A percentile compares a stretch with the other conserved stretches of the same genome.
Conservation (phyloP, 495 filamentous ascomycete species). For the Lasiosphaeris hirsuta region DNA sequence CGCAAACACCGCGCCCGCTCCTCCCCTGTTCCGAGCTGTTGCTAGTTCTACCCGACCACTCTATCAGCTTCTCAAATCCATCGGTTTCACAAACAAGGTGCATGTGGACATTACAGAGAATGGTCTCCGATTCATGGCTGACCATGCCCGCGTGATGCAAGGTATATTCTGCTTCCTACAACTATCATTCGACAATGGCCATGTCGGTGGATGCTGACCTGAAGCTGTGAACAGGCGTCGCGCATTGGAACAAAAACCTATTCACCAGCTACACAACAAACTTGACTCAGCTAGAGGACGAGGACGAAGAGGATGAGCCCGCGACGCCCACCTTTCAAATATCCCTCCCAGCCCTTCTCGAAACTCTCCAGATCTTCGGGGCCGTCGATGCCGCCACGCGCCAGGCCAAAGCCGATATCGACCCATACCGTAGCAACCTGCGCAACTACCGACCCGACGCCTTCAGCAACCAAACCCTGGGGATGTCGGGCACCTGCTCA, state of each 20-base stretch:
- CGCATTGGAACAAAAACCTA: slow-evolving; percentile 68
- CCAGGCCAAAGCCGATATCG: slow-evolving; percentile 50
- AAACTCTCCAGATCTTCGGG: slow-evolving; percentile 92
- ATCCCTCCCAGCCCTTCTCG: slow-evolving; percentile 80
- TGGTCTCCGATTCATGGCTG: slow-evolving; percentile 80
- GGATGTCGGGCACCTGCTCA: slow-evolving; percentile 77
- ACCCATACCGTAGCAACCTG: slow-evolving; percentile 51
- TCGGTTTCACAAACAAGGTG: slow-evolving; percentile 74
- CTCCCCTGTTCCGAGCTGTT: slow-evolving; percentile 73
- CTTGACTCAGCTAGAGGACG: slow-evolving; percentile 27
- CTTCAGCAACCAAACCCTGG: slow-evolving; percentile 72
- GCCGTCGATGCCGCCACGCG: slow-evolving; percentile 61
- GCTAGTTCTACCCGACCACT: slow-evolving; percentile 84
- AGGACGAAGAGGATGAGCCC: slow-evolving; percentile 33
- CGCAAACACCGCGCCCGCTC: slow-evolving; percentile 17
- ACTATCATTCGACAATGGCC: slow-evolving; percentile 5
- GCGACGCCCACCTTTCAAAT: slow-evolving; percentile 66
- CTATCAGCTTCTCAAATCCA: slow-evolving; percentile 83
- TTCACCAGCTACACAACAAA: slow-evolving; percentile 76
- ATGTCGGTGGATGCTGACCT: slow-evolving; percentile 3
- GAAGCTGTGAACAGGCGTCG: slow-evolving; percentile 52
- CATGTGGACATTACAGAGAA: slow-evolving; percentile 80
- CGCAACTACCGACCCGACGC: slow-evolving; percentile 58
- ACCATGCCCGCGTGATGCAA: slow-evolving; percentile 83
- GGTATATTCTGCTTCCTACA: slow-evolving; percentile 41